Evolutionary conservation across 1,284 basidiomycete genomes (phyloP).

Genomic region (Thecaphora frezii): DNA sequence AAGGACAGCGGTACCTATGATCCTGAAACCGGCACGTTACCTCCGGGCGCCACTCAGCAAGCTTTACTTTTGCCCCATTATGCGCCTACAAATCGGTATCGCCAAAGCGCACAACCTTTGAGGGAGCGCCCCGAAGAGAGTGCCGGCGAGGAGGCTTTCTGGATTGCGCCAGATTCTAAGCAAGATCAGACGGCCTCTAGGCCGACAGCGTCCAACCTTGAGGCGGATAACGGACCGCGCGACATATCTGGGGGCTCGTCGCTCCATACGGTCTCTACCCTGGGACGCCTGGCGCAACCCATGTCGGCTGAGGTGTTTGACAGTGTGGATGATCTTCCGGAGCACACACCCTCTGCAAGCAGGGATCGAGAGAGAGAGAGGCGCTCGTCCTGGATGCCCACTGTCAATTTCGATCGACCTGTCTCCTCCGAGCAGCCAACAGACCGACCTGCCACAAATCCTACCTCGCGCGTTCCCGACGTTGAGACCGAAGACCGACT

Average conservation of each 20-base stretch:
- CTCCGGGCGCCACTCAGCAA: constrained; percentile 26
- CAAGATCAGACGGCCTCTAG: neutral
- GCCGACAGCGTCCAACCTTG: neutral
- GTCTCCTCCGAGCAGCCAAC: too few relatives aligned
- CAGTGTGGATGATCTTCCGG: neutral
- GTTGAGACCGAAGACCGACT: too few relatives aligned
- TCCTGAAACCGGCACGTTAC: constrained; percentile 20
- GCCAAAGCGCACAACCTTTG: neutral
- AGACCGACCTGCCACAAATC: too few relatives aligned
- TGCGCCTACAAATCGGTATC: neutral
- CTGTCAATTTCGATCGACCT: neutral
- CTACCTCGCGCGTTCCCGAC: too few relatives aligned
- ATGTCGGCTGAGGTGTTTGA: constrained; percentile 37
- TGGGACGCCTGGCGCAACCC: constrained; percentile 19
- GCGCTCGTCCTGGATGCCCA: neutral
- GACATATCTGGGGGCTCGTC: neutral
- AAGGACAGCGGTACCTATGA: constrained; percentile 6
- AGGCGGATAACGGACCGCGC: neutral
- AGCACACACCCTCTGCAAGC: neutral
- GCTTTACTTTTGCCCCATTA: constrained; percentile 19
- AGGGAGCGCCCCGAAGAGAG: neutral
- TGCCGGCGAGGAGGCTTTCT: constrained; percentile 1
- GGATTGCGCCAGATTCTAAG: neutral
- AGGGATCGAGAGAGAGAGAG: neutral
- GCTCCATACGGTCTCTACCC: neutral